These are phyloP conservation scores for Apiotrichum mycotoxinovorans DNA, from an alignment of 1,284 basidiomycete species.

Conservation along the genomic window DNA sequence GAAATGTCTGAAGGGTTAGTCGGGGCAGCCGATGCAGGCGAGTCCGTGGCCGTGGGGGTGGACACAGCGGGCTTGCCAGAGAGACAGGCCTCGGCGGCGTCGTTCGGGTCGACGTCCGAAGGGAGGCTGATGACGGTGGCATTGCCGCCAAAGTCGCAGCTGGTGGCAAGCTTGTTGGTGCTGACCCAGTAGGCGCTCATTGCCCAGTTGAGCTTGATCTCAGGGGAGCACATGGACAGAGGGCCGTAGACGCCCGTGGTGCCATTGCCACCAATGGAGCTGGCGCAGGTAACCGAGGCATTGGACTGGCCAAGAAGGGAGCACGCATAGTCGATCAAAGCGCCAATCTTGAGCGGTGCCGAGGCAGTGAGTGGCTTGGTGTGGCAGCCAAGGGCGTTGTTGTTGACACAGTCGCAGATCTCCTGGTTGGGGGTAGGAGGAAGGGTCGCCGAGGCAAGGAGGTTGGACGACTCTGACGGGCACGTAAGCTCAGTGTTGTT, in stretches of 20 bases:
- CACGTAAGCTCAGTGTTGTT: slow-evolving; percentile 62
- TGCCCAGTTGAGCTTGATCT: slow-evolving; percentile 73
- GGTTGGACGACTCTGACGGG: slow-evolving; percentile 59
- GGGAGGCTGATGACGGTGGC: slow-evolving; percentile 61
- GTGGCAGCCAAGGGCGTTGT: slow-evolving; percentile 62
- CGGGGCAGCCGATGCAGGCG: neutral
- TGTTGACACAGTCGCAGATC: slow-evolving; percentile 73
- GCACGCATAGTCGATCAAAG: slow-evolving; percentile 64
- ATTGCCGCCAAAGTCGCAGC: slow-evolving; percentile 70
- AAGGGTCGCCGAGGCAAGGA: slow-evolving; percentile 65
- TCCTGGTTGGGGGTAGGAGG: slow-evolving; percentile 77
- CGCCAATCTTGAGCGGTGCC: slow-evolving; percentile 65
- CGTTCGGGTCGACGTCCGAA: slow-evolving; percentile 4
- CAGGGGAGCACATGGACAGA: slow-evolving; percentile 65
- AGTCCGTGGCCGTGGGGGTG: slow-evolving; percentile 10
- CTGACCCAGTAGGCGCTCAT: slow-evolving; percentile 76
- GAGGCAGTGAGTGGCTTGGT: slow-evolving; percentile 64
- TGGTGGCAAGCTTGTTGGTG: slow-evolving; percentile 49
- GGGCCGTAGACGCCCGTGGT: slow-evolving; percentile 69
- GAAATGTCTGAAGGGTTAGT: neutral
- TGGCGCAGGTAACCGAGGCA: slow-evolving; percentile 57
- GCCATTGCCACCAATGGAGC: slow-evolving; percentile 68
- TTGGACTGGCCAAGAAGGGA: slow-evolving; percentile 62
- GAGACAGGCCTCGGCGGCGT: slow-evolving; percentile 10
- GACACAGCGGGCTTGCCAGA: slow-evolving; percentile 5